phyloP scores from a whole-genome alignment of 768 basidiomycete species.

The Ramaria sp. region DNA sequence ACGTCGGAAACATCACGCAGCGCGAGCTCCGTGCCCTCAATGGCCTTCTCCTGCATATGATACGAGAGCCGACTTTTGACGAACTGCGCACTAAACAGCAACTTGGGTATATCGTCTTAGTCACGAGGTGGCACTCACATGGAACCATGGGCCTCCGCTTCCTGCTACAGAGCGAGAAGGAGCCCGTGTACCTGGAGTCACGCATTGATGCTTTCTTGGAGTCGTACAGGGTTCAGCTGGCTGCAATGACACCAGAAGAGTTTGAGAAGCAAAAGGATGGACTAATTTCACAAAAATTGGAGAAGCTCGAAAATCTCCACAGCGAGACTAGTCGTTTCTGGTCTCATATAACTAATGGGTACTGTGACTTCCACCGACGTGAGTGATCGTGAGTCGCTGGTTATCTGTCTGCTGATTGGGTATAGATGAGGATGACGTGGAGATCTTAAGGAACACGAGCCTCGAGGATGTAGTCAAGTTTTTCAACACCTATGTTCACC shows the following conservation, averaged over 20 bases:
- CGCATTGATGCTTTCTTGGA: conserved; percentile 85
- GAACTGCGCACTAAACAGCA: conserved; percentile 89
- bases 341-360: conserved; percentile 62
- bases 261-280: conserved; percentile 72
- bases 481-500: conserved; percentile 61
- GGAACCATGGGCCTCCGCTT: conserved; percentile 71
- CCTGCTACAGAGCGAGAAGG: conserved; percentile 80
- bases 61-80: conserved; percentile 88
- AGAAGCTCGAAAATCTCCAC: conserved; percentile 78
- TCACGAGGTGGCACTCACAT: background rate
- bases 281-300: conserved; percentile 71
- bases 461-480: conserved; percentile 67
- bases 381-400: conserved; percentile 23
- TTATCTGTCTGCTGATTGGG: background rate
- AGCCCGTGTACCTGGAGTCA: conserved; percentile 68
- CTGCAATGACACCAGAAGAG: conserved; percentile 56
- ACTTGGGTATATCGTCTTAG: conserved; percentile 80
- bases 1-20: conserved; percentile 61
- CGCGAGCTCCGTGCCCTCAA: conserved; percentile 53
- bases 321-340: conserved; percentile 71
- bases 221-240: conserved; percentile 55
- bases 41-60: conserved; percentile 69
- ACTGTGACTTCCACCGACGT: conserved; percentile 83
- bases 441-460: conserved; percentile 47
- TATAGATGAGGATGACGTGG: conserved; percentile 65